Evolutionary conservation across 495 filamentous ascomycete genomes (phyloP).

Genomic region (Aspergillus ellipticus): DNA sequence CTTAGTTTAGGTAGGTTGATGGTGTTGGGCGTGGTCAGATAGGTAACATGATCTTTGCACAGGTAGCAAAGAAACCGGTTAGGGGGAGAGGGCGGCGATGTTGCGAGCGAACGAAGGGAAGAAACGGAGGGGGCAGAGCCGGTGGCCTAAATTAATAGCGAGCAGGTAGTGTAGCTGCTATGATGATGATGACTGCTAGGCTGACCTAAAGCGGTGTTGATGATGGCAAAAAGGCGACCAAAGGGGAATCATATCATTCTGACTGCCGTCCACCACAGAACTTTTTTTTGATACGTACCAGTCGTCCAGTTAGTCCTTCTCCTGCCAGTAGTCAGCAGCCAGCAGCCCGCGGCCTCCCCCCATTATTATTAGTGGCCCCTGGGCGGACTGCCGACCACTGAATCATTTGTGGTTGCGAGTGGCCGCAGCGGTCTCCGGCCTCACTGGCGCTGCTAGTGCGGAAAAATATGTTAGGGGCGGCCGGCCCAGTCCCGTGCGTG

Average conservation of each 20-base stretch:
- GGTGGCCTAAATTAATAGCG: conserved; percentile 3
- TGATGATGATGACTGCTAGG: background rate
- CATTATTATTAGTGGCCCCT: background rate
- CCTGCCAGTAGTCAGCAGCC: no score
- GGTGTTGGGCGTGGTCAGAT: conserved; percentile 6
- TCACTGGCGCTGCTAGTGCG: background rate
- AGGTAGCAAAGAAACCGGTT: background rate
- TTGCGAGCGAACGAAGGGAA: conserved; percentile 6
- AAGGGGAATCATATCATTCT: conserved; percentile 3
- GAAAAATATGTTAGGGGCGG: background rate
- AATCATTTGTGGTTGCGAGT: background rate
- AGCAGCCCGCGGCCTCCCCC: no score
- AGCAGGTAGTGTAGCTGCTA: conserved; percentile 2
- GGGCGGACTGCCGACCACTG: background rate
- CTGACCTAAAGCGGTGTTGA: conserved; percentile 3
- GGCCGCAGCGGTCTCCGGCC: background rate
- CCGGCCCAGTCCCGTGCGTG: background rate
- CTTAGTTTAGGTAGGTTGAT: background rate
- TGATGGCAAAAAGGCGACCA: background rate
- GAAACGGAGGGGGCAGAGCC: conserved; percentile 17
- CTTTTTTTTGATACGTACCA: no score
- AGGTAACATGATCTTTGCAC: conserved; percentile 10
- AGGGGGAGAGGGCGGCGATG: conserved; percentile 11
- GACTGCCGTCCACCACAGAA: background rate
- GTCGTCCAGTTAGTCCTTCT: no score